These are phyloP conservation scores for Monosporascus cannonballus DNA, from an alignment of 2,329 filamentous ascomycete species.

Conservation along the genomic window DNA sequence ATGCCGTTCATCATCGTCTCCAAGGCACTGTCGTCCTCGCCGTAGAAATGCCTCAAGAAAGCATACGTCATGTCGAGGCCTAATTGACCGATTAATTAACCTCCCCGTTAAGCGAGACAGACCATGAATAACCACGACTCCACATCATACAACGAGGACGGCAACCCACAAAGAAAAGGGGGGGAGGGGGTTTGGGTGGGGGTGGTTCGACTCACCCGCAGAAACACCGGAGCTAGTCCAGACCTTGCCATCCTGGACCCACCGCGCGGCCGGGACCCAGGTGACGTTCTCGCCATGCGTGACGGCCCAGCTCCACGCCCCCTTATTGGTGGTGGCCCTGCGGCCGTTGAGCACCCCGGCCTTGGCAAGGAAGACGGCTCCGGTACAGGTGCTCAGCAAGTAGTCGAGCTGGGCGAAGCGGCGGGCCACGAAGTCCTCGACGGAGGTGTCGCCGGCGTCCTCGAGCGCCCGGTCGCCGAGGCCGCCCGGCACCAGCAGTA, in stretches of 20 bases:
- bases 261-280: conserved; percentile 52
- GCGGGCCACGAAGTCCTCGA: conserved; percentile 35
- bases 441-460: conserved; percentile 6
- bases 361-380: conserved; percentile 45
- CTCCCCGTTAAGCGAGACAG: too few species aligned
- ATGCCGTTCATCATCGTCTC: conserved; percentile 11
- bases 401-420: conserved; percentile 39
- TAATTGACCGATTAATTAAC: too few species aligned
- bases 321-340: conserved; percentile 57
- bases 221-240: conserved; percentile 58
- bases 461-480: conserved; percentile 23
- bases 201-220: conserved; percentile 30
- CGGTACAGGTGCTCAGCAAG: conserved; percentile 59
- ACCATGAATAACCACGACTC: too few species aligned
- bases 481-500: conserved; percentile 35
- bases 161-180: too few species aligned
- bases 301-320: conserved; percentile 37
- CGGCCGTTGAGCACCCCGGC: conserved; percentile 51
- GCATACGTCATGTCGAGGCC: too few species aligned
- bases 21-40: too few species aligned
- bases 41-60: too few species aligned
- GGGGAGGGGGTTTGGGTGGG: too few species aligned
- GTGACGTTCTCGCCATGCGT: conserved; percentile 36
- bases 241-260: conserved; percentile 54
- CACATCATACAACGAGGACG: too few species aligned